Base-by-base conservation (phyloP, 148 eudicot genomes). In the Amaranthus palmeri region DNA sequence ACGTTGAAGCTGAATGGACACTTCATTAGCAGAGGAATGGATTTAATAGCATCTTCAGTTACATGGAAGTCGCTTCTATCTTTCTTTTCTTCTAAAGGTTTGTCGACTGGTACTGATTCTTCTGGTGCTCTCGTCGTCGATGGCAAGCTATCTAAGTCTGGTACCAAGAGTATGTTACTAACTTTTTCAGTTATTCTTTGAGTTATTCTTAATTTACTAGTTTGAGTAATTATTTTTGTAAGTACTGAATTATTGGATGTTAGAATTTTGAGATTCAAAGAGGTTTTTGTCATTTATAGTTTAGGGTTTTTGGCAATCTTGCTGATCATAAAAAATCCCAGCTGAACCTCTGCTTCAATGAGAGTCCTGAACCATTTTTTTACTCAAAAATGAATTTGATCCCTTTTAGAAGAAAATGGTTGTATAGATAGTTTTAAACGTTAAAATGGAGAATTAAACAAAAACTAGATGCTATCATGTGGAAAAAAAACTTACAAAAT, bases 41-140 rank as follows among this genome's bases (percentile, higher is more conserved):
- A 92, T 76, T 77, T 85, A 5, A 55, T 92, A 3, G 96, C 98
- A 10, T 84, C 85, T 2, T 90, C 92, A 10, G 89, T 93, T 10
- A 90, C 98, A 10, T 93, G 98, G 98, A 86, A 74, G 70, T 84
- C 95, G 0, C 83, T 93, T 8, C 45, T 93, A 49, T 83, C 89
- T 14, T 93, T 85, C 82, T 93, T 93, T 74, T 82, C 85, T 50
- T 80, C 88, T 2, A 87, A 91, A 18, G 90, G 89, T 12, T 65
- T 88, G 80, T 75, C 89, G 48, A 87, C 90, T 54, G 96, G 98
- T 15, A 49, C 67, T 36, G n/a, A 59, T 40, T 85, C 68, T 58
- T 74, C 89, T 55, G 58, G 66, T 60, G 83, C 96, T 25, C 72
- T 92, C 3, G 7, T 88, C 49, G 93, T 88, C 63, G 76, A 88